Base-by-base conservation (phyloP, 805 yeast species). In the Metschnikowia reukaufii region DNA sequence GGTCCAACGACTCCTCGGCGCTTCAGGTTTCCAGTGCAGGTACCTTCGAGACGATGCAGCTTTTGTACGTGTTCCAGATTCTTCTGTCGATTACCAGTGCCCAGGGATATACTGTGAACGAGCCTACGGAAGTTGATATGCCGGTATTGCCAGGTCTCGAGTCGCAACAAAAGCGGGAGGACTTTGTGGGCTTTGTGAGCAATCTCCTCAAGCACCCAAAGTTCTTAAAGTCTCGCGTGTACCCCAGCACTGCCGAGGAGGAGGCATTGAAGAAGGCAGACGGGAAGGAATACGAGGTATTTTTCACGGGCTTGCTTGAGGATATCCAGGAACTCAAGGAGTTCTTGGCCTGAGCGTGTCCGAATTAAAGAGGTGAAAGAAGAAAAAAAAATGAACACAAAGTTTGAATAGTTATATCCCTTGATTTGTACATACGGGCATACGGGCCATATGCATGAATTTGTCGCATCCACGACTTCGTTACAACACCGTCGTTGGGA, bases 131-230 rank as follows among this genome's bases (percentile, higher is more conserved):
- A 4, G 53, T 55, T 39, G 72, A 64, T 42, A 60, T 70, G 56
- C 58, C 61, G 15, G 54, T 68, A 9, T 81, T 61, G 36, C 84
- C 85, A 1, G 91, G 89, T 0, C 65, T 86, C 39, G 89, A 85
- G 47, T 72, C 78, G 1, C 73, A 70, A 30, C 72, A 76, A 23
- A 85, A 83, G 48, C 73, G 84, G 49, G 77, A 74, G n/a, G 80
- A 77, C 20, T 76, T 91, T 50, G 68, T 74, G 4, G 79, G 75
- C 36, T 79, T 84, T 9, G 67, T 90, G 47, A 84, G 79, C 45
- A 87, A 88, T 54, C 73, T 91, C 34, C 73, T 88, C 51, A 84
- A 91, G 21, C 97, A 91, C 65, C 96, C 96, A 12, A 89, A 88
- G 63, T 90, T 83, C 55, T 68, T 91, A 50, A 76, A 86, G 4